phyloP scores from a whole-genome alignment of 495 filamentous ascomycete genomes.

The Penicillium antarcticum region DNA sequence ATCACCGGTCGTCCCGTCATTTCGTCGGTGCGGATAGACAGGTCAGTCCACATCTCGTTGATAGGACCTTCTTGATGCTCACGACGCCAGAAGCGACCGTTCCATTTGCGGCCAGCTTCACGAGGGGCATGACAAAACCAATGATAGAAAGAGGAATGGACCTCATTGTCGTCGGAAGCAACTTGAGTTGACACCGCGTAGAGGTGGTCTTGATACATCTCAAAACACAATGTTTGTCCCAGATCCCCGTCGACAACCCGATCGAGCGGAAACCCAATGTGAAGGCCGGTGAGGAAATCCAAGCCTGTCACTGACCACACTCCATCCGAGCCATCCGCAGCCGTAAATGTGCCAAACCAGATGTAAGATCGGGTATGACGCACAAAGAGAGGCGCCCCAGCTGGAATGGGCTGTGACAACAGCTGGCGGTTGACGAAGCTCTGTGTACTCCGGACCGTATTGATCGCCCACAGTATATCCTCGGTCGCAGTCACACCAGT shows the following conservation, averaged over 20 bases:
- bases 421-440: slow-evolving; percentile 33
- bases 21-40: slow-evolving; percentile 64
- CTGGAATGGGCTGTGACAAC: slow-evolving; percentile 14
- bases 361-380: slow-evolving; percentile 63
- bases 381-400: slow-evolving; percentile 46
- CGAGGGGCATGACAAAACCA: slow-evolving; percentile 59
- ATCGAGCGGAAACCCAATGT: slow-evolving; percentile 8
- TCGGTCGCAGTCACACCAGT: slow-evolving; percentile 30
- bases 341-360: slow-evolving; percentile 57
- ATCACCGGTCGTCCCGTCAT: slow-evolving; percentile 56
- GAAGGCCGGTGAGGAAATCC: slow-evolving; percentile 36
- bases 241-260: slow-evolving; percentile 45
- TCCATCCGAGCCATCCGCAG: slow-evolving; percentile 9
- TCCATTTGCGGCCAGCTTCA: slow-evolving; percentile 12
- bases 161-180: slow-evolving; percentile 59
- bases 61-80: slow-evolving; percentile 71
- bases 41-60: slow-evolving; percentile 71
- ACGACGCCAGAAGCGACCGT: slow-evolving; percentile 58
- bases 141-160: slow-evolving; percentile 68
- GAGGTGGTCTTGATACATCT: slow-evolving; percentile 64
- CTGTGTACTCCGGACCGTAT: slow-evolving; percentile 31
- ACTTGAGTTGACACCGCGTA: slow-evolving; percentile 70
- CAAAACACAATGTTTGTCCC: slow-evolving; percentile 67
- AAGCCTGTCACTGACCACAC: slow-evolving; percentile 59
- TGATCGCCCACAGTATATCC: slow-evolving; percentile 59